Base-by-base conservation (phyloP, 2,329 filamentous ascomycete genomes). In the Trichoderma koningiopsis region DNA sequence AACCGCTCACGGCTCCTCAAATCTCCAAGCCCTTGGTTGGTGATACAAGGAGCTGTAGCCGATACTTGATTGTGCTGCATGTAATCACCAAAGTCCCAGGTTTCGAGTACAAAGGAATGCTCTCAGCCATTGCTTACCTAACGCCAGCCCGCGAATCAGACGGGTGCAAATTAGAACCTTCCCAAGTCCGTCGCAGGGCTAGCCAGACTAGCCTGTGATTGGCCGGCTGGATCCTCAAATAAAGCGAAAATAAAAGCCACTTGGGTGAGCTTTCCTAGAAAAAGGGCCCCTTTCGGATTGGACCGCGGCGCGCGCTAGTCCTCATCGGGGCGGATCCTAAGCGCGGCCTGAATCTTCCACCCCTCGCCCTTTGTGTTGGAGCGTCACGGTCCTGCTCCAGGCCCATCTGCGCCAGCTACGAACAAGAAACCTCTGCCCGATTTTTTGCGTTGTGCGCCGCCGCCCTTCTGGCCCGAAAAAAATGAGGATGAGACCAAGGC, bases 401-500 rank as follows among this genome's bases (percentile, higher is more conserved):
- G 65, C 56, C 57, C 56, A 61, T 60, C 65, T 52, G 49, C 40
- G 59, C 67, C 59, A 57, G 68, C 64, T 67, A 65, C 66, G 57
- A 70, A 68, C 53, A 70, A 70, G 65, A 70, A 68, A 68, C 57
- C 65, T 68, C 58, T 68, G 59, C 69, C 69, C 57, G 58, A 61
- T 63, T 77, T 77, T 76, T 74, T 78, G 57, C 65, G 73, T 75
- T 78, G 77, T 80, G 79, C 77, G 78, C 78, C 77, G 78, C 78
- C 77, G 78, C 78, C 78, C 77, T 66, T 76, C 75, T 75, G 77
- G 77, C 77, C 78, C 77, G 77, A 78, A 75, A 80, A 78, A 77
- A 78, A 78, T 77, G 77, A 78, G 77, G 78, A 80, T 80, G 77
- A 80, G 76, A 79, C 79, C 76, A 80, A 77, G 74, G 77, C 77